Base-by-base conservation (phyloP, 225 moss, liverwort and hornwort genomes). In the Asterella californica region DNA sequence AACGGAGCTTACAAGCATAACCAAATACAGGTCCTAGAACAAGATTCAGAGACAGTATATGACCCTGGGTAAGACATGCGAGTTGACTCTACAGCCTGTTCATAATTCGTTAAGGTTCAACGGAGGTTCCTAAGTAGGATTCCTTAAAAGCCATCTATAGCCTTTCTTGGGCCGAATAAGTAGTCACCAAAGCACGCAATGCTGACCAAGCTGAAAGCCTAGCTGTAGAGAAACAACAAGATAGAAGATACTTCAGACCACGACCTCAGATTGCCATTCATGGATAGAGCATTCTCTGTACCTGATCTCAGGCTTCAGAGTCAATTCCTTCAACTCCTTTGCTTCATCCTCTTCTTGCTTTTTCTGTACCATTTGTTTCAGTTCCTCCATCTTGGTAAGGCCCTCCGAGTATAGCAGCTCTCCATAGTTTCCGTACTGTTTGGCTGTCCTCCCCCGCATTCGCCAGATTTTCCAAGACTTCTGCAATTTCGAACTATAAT, bases 361-460 rank as follows among this genome's bases (percentile, higher is more conserved):
- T 34, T 94, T 76, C 62, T 86, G 79, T 79, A 94, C 84, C 70
- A 91, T 79, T 70, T 88, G 91, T 73, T 91, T 87, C 83, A 92
- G 83, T 19, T 89, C 87, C 67, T 90, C 88, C 80, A 74, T 88
- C 71, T 89, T 93, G 5, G 80, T 90, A 71, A 94, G 81, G 61
- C 93, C 96, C 42, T 97, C 96, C 9, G 80, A 82, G 52, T 97
- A 97, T 5, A 97, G 84, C 30, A 97, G 85, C 72, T 97, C 96
- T 36, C 96, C 96, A 71, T 97, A 97, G 68, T 97, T 97, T 78
- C 81, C 89, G 77, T 89, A 97, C 83, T 97, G 92, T 78, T 91
- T 94, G 66, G 96, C 93, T 70, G 83, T 92, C 73, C 83, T 91
- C 25, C 90, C 96, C 79, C 94, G 93, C 92, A 91, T 89, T 19